Evolutionary conservation across 331 rosid genomes (phyloP).

Genomic region (Pyrus hybrid): DNA sequence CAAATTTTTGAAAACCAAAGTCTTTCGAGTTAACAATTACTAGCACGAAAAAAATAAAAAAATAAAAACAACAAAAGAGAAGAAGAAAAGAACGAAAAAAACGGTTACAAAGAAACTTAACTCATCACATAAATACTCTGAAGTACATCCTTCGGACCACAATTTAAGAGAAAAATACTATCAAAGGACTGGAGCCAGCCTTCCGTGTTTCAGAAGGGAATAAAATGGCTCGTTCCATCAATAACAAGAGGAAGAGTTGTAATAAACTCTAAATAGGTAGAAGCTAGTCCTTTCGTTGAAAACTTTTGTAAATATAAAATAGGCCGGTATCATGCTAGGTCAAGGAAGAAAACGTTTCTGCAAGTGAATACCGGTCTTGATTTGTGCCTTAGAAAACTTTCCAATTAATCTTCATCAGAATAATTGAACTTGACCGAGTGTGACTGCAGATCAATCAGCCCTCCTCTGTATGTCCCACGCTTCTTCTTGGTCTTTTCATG

Average conservation of each 20-base stretch:
- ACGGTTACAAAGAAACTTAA: not conserved
- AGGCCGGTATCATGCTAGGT: no score
- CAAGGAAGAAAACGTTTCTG: not conserved
- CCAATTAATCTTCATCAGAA: constrained; percentile 64
- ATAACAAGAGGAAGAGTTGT: not conserved
- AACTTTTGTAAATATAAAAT: not conserved
- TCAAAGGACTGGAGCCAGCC: not conserved
- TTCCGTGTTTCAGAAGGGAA: not conserved
- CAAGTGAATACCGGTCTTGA: not conserved
- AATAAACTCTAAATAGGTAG: not conserved
- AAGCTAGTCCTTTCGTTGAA: not conserved
- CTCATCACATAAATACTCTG: not conserved
- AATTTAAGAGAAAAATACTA: not conserved
- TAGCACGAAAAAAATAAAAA: no score
- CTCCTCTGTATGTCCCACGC: constrained; percentile 86
- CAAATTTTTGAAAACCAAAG: no score
- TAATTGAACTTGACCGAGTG: constrained; percentile 80
- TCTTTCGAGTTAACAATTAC: no score
- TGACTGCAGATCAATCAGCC: constrained; percentile 73
- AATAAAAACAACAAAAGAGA: not conserved
- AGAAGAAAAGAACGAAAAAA: not conserved
- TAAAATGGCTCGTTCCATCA: not conserved
- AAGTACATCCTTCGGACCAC: not conserved
- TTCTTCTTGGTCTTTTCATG: constrained; percentile 98
- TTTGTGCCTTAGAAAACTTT: not conserved